Evolutionary conservation across 306 rosid genomes (phyloP), one percentile per base, ranked within the genome.

Genomic region (Sicyos edulis): DNA sequence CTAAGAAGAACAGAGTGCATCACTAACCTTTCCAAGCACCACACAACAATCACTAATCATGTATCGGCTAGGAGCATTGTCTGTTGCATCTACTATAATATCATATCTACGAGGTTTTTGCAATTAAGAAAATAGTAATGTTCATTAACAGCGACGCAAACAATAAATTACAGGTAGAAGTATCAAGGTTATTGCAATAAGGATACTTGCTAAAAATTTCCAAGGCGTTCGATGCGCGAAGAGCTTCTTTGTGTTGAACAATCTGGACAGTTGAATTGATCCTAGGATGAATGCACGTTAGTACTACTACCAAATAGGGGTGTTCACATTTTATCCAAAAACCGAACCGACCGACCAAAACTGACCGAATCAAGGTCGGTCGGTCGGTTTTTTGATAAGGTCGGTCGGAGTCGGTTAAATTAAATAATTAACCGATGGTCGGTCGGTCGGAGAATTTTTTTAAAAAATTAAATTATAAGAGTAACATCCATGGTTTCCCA

Each of bases 21-120:
- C 56, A 70, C 63, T 75, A 85, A 93, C 99, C 99, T 93, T 93
- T 75, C 96, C 96, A 66, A 93, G 80, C 65, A 93, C 86, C 77
- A 93, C 99, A 72, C 99, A 93, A 84, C 99, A 91, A 82, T 93
- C 99, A 54, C 87, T 93, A 72, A 91, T 93, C 92, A 93, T 58
- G 85, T 93, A 93, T 60, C 97, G 91, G 77, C 92, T 93, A 14
- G 99, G 97, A 83, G 97, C 95, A 85, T 93, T 93, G 82, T 93
- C 99, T 1, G 99, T 91, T 47, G 99, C 97, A 75, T 93, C 99
- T 44, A 93, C 88, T 49, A 91, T 78, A 53, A 91, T 75, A 79
- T 91, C 97, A 72, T 88, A 93, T 82, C 99, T 93, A 79, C 16
- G 70, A 74, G 76, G 79, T 77, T 42, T 75, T 73, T 14, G 61